Conservation (phyloP, 345 rosid species). For the Rhodamnia rubescens region DNA sequence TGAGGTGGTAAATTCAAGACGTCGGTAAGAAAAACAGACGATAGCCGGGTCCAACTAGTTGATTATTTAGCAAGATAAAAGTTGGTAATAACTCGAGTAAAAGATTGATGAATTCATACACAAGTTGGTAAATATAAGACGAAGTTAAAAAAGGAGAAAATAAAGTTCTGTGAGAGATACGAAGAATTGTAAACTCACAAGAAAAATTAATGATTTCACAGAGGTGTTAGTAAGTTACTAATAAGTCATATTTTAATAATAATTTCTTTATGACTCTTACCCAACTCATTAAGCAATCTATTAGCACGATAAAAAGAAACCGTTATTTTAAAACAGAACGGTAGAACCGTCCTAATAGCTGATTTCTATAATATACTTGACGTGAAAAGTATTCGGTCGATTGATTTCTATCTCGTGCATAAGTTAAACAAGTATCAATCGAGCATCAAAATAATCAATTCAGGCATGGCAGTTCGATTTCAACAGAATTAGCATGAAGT, state of each 20-base stretch:
- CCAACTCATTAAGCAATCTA: background rate
- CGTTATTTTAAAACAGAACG: background rate
- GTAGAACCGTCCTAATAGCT: background rate
- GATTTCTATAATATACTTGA: background rate
- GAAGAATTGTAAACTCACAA: background rate
- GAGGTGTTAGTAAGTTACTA: background rate
- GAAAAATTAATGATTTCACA: background rate
- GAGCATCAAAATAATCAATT: background rate
- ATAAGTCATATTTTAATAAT: background rate
- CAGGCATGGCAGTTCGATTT: background rate
- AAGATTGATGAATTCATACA: background rate
- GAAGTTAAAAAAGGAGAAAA: too few relatives aligned
- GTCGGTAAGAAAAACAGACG: background rate
- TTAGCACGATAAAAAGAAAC: too few relatives aligned
- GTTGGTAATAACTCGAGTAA: background rate
- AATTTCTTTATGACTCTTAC: background rate
- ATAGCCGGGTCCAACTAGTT: background rate
- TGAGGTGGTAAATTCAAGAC: background rate
- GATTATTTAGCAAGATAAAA: too few relatives aligned
- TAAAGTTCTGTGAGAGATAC: background rate
- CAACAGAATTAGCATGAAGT: background rate
- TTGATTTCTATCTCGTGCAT: background rate
- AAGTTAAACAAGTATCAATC: background rate
- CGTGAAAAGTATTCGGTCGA: background rate
- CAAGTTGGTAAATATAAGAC: background rate